Evolutionary conservation across 2,329 filamentous ascomycete genomes (phyloP).

Genomic region (Microdochium trichocladiopsis): DNA sequence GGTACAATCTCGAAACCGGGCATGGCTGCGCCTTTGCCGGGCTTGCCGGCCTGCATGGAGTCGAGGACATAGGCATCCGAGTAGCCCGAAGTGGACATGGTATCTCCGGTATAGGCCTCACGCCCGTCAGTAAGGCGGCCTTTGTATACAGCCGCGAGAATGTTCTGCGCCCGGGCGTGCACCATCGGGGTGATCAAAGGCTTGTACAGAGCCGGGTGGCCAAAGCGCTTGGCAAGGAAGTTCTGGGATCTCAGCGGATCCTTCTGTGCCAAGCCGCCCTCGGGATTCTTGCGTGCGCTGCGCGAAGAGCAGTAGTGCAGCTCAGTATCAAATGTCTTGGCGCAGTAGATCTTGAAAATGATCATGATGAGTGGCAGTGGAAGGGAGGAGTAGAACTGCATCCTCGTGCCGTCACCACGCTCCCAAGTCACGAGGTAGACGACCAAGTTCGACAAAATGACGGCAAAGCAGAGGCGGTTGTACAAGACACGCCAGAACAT

Average conservation of each 20-base stretch:
- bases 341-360: constrained; percentile 82
- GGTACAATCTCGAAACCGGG: constrained; percentile 87
- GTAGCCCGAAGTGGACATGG: constrained; percentile 60
- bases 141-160: constrained; percentile 78
- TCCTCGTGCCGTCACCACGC: constrained; percentile 52
- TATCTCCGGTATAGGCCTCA: constrained; percentile 48
- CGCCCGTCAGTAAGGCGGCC: constrained; percentile 68
- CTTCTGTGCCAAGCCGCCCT: constrained; percentile 37
- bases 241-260: constrained; percentile 52
- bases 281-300: constrained; percentile 40
- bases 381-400: constrained; percentile 58
- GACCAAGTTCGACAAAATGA: constrained; percentile 71
- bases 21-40: constrained; percentile 38
- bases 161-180: constrained; percentile 79
- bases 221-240: constrained; percentile 71
- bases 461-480: constrained; percentile 85
- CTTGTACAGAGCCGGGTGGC: constrained; percentile 84
- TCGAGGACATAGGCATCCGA: constrained; percentile 78
- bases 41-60: constrained; percentile 56
- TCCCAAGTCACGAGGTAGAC: constrained; percentile 71
- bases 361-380: constrained; percentile 75
- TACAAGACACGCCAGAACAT: constrained; percentile 87
- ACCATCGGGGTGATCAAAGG: constrained; percentile 94
- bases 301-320: constrained; percentile 74
- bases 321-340: constrained; percentile 65